Evolutionary conservation across 257 asterid species (phyloP), one percentile per base, ranked within the genome.

Genomic region (Nicotiana tabacum): DNA sequence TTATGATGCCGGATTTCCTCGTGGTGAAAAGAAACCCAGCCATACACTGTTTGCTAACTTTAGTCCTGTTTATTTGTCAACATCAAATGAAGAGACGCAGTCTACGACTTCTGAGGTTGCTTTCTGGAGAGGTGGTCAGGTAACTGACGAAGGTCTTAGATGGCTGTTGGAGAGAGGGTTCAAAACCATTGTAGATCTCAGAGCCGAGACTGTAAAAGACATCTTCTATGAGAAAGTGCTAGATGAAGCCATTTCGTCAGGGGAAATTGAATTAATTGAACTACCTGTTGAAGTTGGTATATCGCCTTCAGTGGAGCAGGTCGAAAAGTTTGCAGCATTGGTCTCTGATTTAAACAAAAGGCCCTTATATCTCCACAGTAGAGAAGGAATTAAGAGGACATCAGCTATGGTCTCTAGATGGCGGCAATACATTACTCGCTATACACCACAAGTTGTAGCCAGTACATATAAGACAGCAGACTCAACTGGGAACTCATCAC

Each of bases 101-200:
- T 87, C 87, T 0, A 88, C 84, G 53, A 85, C 86, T 67, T 33
- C 66, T 77, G 95, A 90, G 82, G 92, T 85, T 90, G 90, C 92
- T 8, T 96, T 94, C 83, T 94, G 99, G 98, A 91, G 88, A 82
- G 99, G 99, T 82, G 88, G 98, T 67, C 99, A 96, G 89, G 97
- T 94, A 83, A 94, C 97, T 1, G 99, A 94, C 82, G 99, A 94
- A 83, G 92, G 99, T 83, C 86, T 96, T 82, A 84, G 82, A 78
- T 96, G 98, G 98, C 90, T 96, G 48, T 80, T 93, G 82, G 96
- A 89, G 72, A 92, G 90, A 72, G 99, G 98, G 46, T 94, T 94
- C 85, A 88, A 85, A 91, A 96, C 97, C 48, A 86, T 96, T 83
- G 89, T 96, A 55, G 99, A 96, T 88, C 97, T 96, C 81, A 91